phyloP scores from a whole-genome alignment of 148 eudicot genomes.

The Vaccinium corymbosum region DNA sequence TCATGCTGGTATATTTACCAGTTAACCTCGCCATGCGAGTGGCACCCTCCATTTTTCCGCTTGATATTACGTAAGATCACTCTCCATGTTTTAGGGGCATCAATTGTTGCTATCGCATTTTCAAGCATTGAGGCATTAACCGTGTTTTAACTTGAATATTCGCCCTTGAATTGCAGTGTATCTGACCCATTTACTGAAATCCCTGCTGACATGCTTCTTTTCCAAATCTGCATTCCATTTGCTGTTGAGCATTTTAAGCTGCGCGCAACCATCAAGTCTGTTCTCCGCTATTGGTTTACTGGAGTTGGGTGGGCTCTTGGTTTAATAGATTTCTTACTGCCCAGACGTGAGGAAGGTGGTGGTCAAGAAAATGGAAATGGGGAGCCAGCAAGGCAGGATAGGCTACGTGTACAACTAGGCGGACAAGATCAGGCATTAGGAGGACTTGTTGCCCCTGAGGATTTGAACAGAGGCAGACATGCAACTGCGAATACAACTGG shows the following conservation, averaged over 20 bases:
- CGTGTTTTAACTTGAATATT: constrained; percentile 6
- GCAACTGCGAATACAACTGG: constrained; percentile 31
- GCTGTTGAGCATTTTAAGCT: constrained; percentile 91
- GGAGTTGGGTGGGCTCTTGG: constrained; percentile 92
- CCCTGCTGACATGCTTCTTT: constrained; percentile 91
- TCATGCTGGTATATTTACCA: constrained; percentile 88
- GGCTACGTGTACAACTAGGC: constrained; percentile 47
- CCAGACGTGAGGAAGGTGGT: constrained; percentile 62
- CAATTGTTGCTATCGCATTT: not conserved
- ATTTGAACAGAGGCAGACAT: constrained; percentile 44
- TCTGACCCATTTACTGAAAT: constrained; percentile 97
- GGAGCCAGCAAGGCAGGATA: constrained; percentile 63
- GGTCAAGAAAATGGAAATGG: constrained; percentile 69
- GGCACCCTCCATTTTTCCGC: constrained; percentile 84
- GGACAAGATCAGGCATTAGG: constrained; percentile 44
- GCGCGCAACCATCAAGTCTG: constrained; percentile 72
- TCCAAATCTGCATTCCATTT: constrained; percentile 96
- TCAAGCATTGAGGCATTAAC: not conserved
- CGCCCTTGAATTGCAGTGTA: constrained; percentile 52
- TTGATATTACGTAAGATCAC: constrained; percentile 84
- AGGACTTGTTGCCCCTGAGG: constrained; percentile 42
- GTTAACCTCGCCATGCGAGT: constrained; percentile 93
- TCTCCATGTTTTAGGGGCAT: constrained; percentile 9
- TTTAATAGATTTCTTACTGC: constrained; percentile 78
- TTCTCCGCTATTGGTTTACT: constrained; percentile 89